Evolutionary conservation across 176 grass and related monocot genomes (phyloP), one percentile per base, ranked within the genome.

Genomic region (Eragrostis curvula): DNA sequence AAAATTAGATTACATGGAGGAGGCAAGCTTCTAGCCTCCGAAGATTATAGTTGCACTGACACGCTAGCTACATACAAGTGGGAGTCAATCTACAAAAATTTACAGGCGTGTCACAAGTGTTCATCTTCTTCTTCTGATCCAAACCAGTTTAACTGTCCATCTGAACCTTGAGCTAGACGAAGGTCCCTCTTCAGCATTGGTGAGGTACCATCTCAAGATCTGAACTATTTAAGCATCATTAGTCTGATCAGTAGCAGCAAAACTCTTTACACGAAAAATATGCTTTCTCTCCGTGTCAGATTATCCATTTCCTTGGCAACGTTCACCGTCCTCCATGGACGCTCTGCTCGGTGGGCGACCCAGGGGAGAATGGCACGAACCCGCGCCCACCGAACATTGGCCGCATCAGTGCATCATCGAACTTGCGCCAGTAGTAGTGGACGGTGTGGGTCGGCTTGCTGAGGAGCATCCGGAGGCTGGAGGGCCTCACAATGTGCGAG

Each of bases 391-490:
- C 97, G 8, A 99, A 99, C 70, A 99, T 27, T 0, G 97, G 97
- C n/a, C 97, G 90, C 97, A 99, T 99, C 66, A 96, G 32, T 0
- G 97, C 93, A 18, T 99, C 25, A 3, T 99, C 97, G 12, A 99
- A 99, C 86, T 96, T 99, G 87, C 97, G 93, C 97, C 97, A 99
- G 56, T 96, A 99, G 82, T 96, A 84, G 79, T 99, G 97, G 56
- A 99, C 93, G 6, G 93, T 96, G 83, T 88, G 93, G 18, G 79
- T 83, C 9, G 97, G 97, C 67, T 92, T 96, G 74, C 49, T 92
- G 16, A 99, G 91, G 56, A 99, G 97, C 97, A 99, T 87, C 46
- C 93, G 87, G 50, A 99, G 91, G 56, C 97, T 99, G 24, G 87
- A 90, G 7, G 97, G 97, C 42, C 93, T 88, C 18, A 63, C 77